Evolutionary conservation across 129 eudicot species (phyloP), one percentile per base, ranked within the genome.

Genomic region (Artemisia argyi): DNA sequence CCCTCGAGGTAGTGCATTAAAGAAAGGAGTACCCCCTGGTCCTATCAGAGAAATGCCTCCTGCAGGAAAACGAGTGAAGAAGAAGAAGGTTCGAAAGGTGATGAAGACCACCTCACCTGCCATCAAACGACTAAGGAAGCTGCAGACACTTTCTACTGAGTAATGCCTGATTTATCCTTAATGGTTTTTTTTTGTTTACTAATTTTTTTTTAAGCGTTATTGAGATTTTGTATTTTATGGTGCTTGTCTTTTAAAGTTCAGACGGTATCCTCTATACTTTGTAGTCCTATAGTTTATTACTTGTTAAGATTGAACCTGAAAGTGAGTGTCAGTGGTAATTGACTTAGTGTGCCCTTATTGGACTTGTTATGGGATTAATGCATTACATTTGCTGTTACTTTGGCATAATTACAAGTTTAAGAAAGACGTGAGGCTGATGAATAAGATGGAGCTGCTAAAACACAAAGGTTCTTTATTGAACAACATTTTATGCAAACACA

Each of bases 11-110:
- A 93, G 98, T 75, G 98, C 98, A 0, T 81, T 93, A 65, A 93
- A 93, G 88, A 87, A 93, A 84, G 98, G 98, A 24, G 84, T 89
- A 7, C 86, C 92, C 56, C 97, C 98, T 16, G 98, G 98, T 35
- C 98, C 98, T 55, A 66, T 90, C 10, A 85, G 88, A 67, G 97
- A 94, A 75, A 82, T 83, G 80, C 81, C 82, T 1, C 78, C 84
- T 39, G 86, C 78, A 13, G 82, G 52, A 57, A 93, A 85, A 71
- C 90, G 75, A 82, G 69, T 62, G 53, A 85, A 80, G 86, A 69
- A 81, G 80, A 88, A 86, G 88, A 92, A 82, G 79, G 85, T 66
- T 4, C 69, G 80, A 35, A 91, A 79, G 69, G 85, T 72, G 69
- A 75, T 87, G 62, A 89, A 73, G 85, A 80, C 81, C 47, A 53